phyloP scores from a whole-genome alignment of 2,329 filamentous ascomycete genomes.

The Aurifilum marmelostoma region DNA sequence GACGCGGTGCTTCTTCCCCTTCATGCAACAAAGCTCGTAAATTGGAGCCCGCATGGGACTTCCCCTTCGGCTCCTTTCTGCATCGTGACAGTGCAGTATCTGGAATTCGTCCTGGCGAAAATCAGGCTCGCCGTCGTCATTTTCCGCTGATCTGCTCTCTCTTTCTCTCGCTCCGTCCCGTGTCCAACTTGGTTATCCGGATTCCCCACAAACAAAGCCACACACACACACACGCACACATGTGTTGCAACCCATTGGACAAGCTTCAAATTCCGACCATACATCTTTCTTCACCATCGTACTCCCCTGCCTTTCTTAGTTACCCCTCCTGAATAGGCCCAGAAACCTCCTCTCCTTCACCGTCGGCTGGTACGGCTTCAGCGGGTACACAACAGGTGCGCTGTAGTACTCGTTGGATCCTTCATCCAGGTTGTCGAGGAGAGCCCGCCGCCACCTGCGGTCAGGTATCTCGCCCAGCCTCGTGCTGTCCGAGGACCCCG shows the following conservation, averaged over 20 bases:
- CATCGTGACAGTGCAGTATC: too few relatives aligned
- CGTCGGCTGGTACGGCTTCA: constrained; percentile 37
- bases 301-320: background rate
- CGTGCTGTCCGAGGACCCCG: constrained; percentile 40
- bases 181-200: background rate
- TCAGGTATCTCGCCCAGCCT: constrained; percentile 41
- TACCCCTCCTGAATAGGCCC: constrained; percentile 35
- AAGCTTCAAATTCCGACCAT: background rate
- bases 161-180: background rate
- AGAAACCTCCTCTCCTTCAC: constrained; percentile 36
- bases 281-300: background rate
- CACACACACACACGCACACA: background rate
- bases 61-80: too few relatives aligned
- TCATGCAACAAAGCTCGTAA: too few relatives aligned
- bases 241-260: background rate
- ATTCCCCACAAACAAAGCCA: background rate
- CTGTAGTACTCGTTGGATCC: constrained; percentile 37
- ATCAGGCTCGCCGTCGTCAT: too few relatives aligned
- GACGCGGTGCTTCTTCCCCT: too few relatives aligned
- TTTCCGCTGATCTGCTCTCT: background rate
- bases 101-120: too few relatives aligned
- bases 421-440: constrained; percentile 22
- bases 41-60: too few relatives aligned
- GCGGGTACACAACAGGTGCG: constrained; percentile 38
- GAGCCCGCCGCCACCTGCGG: constrained; percentile 33